phyloP scores from a whole-genome alignment of 2,329 filamentous ascomycete species.

The Ceratocystis huliohia region DNA sequence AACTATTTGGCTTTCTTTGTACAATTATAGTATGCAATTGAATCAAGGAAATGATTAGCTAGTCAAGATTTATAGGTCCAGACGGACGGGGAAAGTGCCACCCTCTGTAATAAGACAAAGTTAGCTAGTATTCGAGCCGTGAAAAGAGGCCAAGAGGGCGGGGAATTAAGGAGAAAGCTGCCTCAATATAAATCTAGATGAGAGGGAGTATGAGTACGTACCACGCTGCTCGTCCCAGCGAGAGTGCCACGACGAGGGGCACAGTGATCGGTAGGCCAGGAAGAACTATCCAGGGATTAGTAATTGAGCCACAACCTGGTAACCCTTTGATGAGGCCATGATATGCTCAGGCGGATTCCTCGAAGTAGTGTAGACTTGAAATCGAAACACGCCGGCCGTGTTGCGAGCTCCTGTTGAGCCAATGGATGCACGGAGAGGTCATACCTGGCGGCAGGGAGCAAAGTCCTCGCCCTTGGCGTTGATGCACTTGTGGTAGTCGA shows the following conservation, averaged over 20 bases:
- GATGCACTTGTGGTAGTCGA: conserved; percentile 99
- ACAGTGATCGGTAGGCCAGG: conserved; percentile 91
- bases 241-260: conserved; percentile 85
- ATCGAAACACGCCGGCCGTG: not conserved
- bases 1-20: conserved; percentile 9
- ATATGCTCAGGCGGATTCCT: not conserved
- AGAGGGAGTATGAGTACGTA: conserved; percentile 36
- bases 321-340: not conserved
- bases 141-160: not conserved
- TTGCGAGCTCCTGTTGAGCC: not conserved
- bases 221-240: conserved; percentile 97
- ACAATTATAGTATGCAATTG: conserved; percentile 6
- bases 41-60: conserved; percentile 20
- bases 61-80: conserved; percentile 41
- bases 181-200: not conserved
- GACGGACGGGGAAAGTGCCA: conserved; percentile 54
- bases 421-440: conserved; percentile 18
- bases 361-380: not conserved
- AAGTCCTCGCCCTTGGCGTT: conserved; percentile 97
- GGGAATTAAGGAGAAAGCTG: not conserved
- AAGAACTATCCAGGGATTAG: conserved; percentile 57
- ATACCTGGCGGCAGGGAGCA: conserved; percentile 88
- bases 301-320: not conserved
- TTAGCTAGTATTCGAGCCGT: conserved; percentile 25
- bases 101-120: conserved; percentile 37